Percentiles rank a stretch among this genome's conserved stretches.
These are phyloP conservation scores for Leptodermis oblonga DNA, from an alignment of 257 asterid species.

Conservation along the genomic window DNA sequence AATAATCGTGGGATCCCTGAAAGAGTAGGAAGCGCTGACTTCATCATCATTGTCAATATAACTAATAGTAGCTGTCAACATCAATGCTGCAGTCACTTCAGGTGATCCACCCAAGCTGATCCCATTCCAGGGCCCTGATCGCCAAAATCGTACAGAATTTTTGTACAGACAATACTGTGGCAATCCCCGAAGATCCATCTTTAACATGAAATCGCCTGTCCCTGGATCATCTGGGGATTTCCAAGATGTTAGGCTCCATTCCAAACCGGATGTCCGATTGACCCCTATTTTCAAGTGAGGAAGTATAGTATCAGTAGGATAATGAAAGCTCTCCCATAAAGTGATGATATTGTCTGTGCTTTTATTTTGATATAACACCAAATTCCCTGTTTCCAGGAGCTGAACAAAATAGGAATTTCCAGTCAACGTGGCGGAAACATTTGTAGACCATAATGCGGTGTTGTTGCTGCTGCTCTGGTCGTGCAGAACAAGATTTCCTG, in stretches of 20 bases:
- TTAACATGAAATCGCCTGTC: conserved; percentile 19
- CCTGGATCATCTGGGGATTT: conserved; percentile 35
- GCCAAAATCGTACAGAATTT: too few relatives aligned
- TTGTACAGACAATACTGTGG: too few relatives aligned
- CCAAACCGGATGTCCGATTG: conserved; percentile 23
- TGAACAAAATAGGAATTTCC: conserved; percentile 12
- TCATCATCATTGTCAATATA: too few relatives aligned
- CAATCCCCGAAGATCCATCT: too few relatives aligned
- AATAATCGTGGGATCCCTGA: too few relatives aligned
- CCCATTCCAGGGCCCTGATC: conserved; percentile 46
- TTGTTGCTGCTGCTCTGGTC: conserved; percentile 7
- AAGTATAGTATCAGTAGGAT: neutral
- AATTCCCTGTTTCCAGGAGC: neutral
- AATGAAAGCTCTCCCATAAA: neutral
- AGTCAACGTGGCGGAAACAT: conserved; percentile 10
- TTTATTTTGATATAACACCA: neutral
- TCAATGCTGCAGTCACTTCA: conserved; percentile 27
- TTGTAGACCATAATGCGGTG: conserved; percentile 28
- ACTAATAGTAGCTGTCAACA: conserved; percentile 26
- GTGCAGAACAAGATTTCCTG: conserved; percentile 35
- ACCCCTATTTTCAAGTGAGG: conserved; percentile 39
- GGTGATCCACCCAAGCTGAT: conserved; percentile 31
- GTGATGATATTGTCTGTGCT: neutral
- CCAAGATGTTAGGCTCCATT: conserved; percentile 34
- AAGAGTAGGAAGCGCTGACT: too few relatives aligned